phyloP scores from a whole-genome alignment of 2,329 filamentous ascomycete genomes.

The Trichoderma brevicompactum region DNA sequence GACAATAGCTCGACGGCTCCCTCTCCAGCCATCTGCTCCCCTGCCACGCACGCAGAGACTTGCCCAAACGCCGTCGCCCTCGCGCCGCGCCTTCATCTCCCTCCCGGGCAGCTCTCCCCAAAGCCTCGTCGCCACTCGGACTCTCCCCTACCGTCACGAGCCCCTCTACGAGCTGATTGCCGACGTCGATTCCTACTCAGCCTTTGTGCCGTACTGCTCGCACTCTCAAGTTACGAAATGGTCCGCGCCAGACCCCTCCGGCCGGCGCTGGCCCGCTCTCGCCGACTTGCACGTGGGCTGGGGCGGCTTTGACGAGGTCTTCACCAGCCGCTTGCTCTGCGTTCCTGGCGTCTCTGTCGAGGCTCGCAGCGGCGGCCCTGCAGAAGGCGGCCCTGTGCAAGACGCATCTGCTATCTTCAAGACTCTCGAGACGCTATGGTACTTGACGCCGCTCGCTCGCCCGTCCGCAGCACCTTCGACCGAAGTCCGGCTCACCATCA shows the following conservation, averaged over 20 bases:
- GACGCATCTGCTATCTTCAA: slow-evolving; percentile 62
- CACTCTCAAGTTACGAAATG: slow-evolving; percentile 76
- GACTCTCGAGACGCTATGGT: slow-evolving; percentile 72
- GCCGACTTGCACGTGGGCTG: slow-evolving; percentile 86
- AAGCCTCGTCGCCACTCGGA: slow-evolving; percentile 72
- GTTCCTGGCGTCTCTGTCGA: slow-evolving; percentile 74
- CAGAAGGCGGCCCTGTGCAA: slow-evolving; percentile 49
- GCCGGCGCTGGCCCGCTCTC: slow-evolving; percentile 67
- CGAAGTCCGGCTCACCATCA: slow-evolving; percentile 74
- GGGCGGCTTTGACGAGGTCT: slow-evolving; percentile 80
- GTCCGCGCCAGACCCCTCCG: slow-evolving; percentile 58
- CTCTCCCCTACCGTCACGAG: slow-evolving; percentile 71
- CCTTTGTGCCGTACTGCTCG: slow-evolving; percentile 91
- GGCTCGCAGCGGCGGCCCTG: slow-evolving; percentile 67
- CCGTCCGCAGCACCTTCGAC: slow-evolving; percentile 51
- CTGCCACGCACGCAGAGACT: slow-evolving; percentile 39
- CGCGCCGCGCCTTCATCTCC: slow-evolving; percentile 47
- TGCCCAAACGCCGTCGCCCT: slow-evolving; percentile 45
- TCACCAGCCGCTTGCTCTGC: slow-evolving; percentile 80
- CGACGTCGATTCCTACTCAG: slow-evolving; percentile 81
- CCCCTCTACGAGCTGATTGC: slow-evolving; percentile 84
- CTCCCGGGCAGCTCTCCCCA: slow-evolving; percentile 52
- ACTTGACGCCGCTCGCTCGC: slow-evolving; percentile 53
- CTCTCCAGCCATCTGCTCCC: not conserved
- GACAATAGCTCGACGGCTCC: slow-evolving; percentile 20